Evolutionary conservation across 2,329 filamentous ascomycete genomes (phyloP), one percentile per base, ranked within the genome.

Genomic region (Madurella fahalii): DNA sequence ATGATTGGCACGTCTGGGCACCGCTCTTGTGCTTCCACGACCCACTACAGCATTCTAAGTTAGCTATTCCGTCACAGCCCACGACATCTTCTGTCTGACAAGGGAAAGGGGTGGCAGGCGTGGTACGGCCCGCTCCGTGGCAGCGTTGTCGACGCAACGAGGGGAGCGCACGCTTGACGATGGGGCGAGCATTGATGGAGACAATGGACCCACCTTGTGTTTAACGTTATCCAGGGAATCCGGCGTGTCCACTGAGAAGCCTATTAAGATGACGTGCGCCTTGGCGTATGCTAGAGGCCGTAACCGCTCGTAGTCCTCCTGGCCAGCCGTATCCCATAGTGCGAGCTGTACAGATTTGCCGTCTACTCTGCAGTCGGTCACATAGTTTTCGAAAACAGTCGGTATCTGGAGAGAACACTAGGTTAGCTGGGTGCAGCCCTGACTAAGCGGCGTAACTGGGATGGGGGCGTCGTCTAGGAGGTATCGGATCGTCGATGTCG

Each of bases 371-470:
- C 94, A 99, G 75, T 99, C 94, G 64, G 94, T 99, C 61, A 99
- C 94, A 68, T 99, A 99, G 76, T 99, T 99, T 71, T 99, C 94
- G 73, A 99, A 99, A 39, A 99, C 94, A 45, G 94, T 99, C 1
- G 94, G 94, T 49, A 96, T 92, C 86, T 91, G 71, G 41, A 47
- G 16, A 44, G 37, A 41, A 20, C 39, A 41, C 8, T 4, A 16
- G 43, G 54, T 54, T 52, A 53, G 55, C 43, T 34, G 13, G 32
- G 30, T 25, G 25, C 7, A 7, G 4, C 25, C 25, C 25, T 25
- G 7, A 25, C 4, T 25, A 25, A 25, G 7, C 25, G 4, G 25
- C 25, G 25, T 25, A 7, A 25, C 25, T 25, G 3, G 25, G 25
- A 25, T 25, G 25, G 25, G 25, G 4, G 25, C 25, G 7, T 25